Evolutionary conservation across 2,329 filamentous ascomycete species (phyloP), one percentile per base, ranked within the genome.

Genomic region (Keithomyces neogunnii): DNA sequence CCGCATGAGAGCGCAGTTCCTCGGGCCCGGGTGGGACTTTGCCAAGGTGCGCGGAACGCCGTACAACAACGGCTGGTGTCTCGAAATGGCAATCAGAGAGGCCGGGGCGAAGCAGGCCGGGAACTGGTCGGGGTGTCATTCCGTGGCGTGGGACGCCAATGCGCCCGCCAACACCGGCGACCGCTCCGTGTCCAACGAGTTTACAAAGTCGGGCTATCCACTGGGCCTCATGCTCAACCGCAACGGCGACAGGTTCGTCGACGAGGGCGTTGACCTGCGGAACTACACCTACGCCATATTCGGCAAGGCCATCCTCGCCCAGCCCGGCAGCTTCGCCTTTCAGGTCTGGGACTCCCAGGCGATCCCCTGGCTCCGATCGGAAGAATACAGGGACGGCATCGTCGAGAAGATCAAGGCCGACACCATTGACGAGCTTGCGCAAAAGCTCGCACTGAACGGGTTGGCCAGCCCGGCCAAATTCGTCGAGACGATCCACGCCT

Each of bases 251-350:
- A 70, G 84, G 1, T 86, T 86, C 58, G 81, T 86, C 0, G 82
- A 86, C 57, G 84, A 87, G 59, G 84, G 83, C 0, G 58, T 78
- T 7, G 83, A 86, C 56, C 62, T 85, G 56, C 70, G 82, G 3
- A 86, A 86, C 60, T 85, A 80, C 59, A 86, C 83, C 0, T 86
- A 86, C 57, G 84, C 83, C 30, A 77, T 77, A 57, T 84, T 86
- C 57, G 83, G 84, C 1, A 67, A 73, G 11, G 80, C 76, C 8
- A 84, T 87, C 46, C 66, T 86, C 19, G 63, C 68, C 11, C 83
- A 86, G 57, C 78, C 81, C 0, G 72, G 73, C 0, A 72, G 78
- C 5, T 62, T 76, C 7, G 83, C 80, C 0, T 87, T 84, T 57
- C 83, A 87, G 60, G 62, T 86, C 0, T 87, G 81, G 78, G 84